Base-by-base conservation (phyloP, 208 protist species). In the Trypanosoma mega region DNA sequence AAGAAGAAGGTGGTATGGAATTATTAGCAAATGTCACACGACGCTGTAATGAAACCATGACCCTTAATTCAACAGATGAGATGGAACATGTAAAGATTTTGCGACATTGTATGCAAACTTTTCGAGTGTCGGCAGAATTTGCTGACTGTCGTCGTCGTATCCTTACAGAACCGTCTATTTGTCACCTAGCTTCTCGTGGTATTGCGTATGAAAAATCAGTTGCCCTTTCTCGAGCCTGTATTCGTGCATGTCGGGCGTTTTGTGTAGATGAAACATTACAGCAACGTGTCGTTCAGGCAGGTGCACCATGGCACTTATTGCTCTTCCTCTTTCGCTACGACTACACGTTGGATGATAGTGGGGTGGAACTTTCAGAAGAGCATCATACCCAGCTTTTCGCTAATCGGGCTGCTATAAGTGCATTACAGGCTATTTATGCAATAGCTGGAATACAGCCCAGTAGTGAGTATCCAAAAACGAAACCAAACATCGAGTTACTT, bases 301-400 rank as follows among this genome's bases (percentile, higher is more conserved):
- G 93, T n/a, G 85, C 72, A 7, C 23, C 95, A 3, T 97, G 88
- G 86, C 81, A 95, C 59, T 62, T 97, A 27, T 66, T 98, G 8
- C 50, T 61, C 21, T 76, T 80, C 6, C 65, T 98, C 12, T 94
- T 98, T 46, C 51, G 65, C 4, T 98, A 97, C 70, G 96, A 98
- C 68, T 72, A 76, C 37, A 97, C 96, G 21, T 56, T 98, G 4
- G 73, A 90, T 16, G 76, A 84, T 26, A 81, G 72, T 12, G 90
- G 76, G 20, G 63, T 72, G 33, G 78, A 73, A 34, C 64, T 91
- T 24, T 48, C 79, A 20, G 90, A 92, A 45, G 77, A 80, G 18
- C 78, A 78, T 47, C 91, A 97, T 72, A 63, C 45, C 44, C 93
- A 97, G 65, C 75, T 93, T 33, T 90, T 89, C 37, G 60, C 72